Conservation (phyloP, 768 basidiomycete genomes). For the Hypsizygus marmoreus region DNA sequence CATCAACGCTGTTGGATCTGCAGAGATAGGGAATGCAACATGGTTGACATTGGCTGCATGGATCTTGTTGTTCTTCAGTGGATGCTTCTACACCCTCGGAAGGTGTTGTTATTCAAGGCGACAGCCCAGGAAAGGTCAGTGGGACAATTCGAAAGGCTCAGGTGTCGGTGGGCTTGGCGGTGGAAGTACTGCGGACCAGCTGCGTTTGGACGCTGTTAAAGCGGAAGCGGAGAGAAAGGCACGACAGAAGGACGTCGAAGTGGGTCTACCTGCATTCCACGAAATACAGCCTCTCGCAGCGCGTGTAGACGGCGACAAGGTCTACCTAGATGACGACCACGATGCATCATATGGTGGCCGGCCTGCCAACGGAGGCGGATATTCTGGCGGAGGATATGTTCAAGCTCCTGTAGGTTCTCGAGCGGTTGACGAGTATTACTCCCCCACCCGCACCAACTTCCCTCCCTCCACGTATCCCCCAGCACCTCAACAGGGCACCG, state of each 20-base stretch:
- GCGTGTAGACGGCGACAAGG: constrained; percentile 56
- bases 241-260: constrained; percentile 56
- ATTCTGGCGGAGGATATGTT: constrained; percentile 61
- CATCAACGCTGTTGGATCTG: constrained; percentile 78
- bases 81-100: constrained; percentile 85
- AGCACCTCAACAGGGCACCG: constrained; percentile 45
- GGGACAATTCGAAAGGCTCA: constrained; percentile 35
- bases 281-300: constrained; percentile 74
- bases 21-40: constrained; percentile 82
- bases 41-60: constrained; percentile 92
- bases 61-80: constrained; percentile 85
- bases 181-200: constrained; percentile 54
- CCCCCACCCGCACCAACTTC: constrained; percentile 31
- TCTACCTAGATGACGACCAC: constrained; percentile 51
- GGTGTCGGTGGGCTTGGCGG: constrained; percentile 28
- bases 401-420: constrained; percentile 65
- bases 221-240: constrained; percentile 86
- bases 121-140: constrained; percentile 37
- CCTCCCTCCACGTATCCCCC: constrained; percentile 40
- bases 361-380: constrained; percentile 30
- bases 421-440: constrained; percentile 77
- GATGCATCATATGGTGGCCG: constrained; percentile 31
- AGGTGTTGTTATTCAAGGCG: constrained; percentile 79
- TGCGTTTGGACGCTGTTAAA: constrained; percentile 84
- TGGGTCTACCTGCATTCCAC: constrained; percentile 73